A percentile compares a stretch with the other conserved stretches of the same genome.
These are phyloP conservation scores for Tuber borchii DNA, from an alignment of 495 filamentous ascomycete species.

Conservation along the genomic window DNA sequence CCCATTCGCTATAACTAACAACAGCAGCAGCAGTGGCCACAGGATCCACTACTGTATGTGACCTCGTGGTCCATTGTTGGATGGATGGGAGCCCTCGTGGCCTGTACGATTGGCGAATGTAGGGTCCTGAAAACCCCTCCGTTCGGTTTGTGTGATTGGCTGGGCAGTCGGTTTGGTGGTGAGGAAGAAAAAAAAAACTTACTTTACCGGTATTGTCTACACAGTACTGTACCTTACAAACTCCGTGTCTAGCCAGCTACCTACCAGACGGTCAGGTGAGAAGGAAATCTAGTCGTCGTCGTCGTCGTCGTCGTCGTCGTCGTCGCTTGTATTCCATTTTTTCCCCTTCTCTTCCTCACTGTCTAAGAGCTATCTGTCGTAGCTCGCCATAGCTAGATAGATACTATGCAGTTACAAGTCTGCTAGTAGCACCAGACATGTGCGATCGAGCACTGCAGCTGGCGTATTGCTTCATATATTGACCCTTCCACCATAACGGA, in stretches of 20 bases:
- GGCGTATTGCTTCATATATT: conserved; percentile 2
- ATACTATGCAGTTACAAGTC: background rate
- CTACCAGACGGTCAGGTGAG: background rate
- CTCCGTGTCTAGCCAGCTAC: background rate
- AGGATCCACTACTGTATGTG: background rate
- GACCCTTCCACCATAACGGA: background rate
- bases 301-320: background rate
- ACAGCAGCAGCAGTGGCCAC: background rate
- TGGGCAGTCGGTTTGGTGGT: background rate
- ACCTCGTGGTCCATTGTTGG: conserved; percentile 1
- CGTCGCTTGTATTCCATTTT: too few species aligned
- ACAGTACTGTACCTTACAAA: background rate
- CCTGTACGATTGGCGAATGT: background rate
- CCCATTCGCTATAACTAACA: background rate
- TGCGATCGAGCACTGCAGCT: background rate
- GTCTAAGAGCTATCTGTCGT: background rate
- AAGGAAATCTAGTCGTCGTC: background rate
- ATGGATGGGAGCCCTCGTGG: background rate
- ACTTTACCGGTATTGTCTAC: background rate
- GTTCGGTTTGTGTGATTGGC: background rate
- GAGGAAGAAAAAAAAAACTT: background rate
- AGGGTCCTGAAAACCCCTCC: background rate
- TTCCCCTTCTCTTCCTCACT: background rate
- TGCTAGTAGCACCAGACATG: background rate
- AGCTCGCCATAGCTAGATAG: background rate